Evolutionary conservation across 2,329 filamentous ascomycete species (phyloP).

Genomic region (Trichoderma sp.): DNA sequence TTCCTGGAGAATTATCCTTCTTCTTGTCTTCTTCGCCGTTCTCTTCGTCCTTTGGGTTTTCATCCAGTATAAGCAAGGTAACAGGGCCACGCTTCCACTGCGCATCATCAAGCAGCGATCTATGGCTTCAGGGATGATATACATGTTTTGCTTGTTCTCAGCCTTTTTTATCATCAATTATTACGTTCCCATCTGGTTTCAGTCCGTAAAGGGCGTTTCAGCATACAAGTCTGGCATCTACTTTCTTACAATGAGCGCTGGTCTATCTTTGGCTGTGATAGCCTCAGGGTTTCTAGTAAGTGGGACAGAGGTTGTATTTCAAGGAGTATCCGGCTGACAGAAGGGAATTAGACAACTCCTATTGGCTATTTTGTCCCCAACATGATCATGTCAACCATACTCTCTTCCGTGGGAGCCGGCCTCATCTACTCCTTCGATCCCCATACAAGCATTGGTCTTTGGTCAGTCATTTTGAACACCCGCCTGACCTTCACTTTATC

Average conservation of each 20-base stretch:
- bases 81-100: conserved; percentile 31
- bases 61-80: conserved; percentile 18
- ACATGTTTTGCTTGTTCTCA: conserved; percentile 36
- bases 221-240: conserved; percentile 31
- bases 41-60: conserved; percentile 17
- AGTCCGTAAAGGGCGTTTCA: conserved; percentile 38
- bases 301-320: background rate
- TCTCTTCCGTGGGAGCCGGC: conserved; percentile 34
- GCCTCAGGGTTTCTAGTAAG: background rate
- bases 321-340: background rate
- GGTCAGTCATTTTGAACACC: background rate
- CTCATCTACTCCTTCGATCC: conserved; percentile 41
- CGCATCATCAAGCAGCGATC: conserved; percentile 38
- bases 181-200: conserved; percentile 41
- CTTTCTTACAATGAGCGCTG: conserved; percentile 22
- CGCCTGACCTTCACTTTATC: background rate
- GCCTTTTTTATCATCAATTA: conserved; percentile 29
- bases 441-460: conserved; percentile 27
- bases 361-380: conserved; percentile 42
- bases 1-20: conserved; percentile 21
- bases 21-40: background rate
- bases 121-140: conserved; percentile 32
- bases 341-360: background rate
- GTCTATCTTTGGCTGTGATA: conserved; percentile 26
- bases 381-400: conserved; percentile 36